phyloP scores from a whole-genome alignment of 768 basidiomycete species.

The Boletus speciosus region DNA sequence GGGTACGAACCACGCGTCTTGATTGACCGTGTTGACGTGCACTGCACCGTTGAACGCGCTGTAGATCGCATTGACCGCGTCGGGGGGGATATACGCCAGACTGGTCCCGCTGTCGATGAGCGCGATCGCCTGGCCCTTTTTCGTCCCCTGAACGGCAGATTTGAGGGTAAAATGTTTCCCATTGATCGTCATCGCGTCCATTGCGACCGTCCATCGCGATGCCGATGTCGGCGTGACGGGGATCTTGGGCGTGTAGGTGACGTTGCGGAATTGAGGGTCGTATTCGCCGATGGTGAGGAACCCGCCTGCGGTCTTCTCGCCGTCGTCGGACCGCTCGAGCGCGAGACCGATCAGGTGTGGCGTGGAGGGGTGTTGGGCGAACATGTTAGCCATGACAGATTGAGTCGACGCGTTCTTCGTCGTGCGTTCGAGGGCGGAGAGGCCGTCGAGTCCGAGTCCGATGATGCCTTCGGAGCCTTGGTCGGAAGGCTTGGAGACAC shows the following conservation, averaged over 20 bases:
- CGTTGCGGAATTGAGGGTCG: constrained; percentile 31
- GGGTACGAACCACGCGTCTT: constrained; percentile 38
- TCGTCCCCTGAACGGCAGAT: constrained; percentile 31
- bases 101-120: constrained; percentile 46
- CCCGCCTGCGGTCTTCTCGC: constrained; percentile 40
- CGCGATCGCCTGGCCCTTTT: constrained; percentile 32
- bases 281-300: constrained; percentile 43
- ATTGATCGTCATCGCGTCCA: constrained; percentile 38
- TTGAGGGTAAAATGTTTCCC: constrained; percentile 24
- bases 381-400: constrained; percentile 41
- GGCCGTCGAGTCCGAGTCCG: constrained; percentile 26
- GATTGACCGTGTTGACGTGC: constrained; percentile 25
- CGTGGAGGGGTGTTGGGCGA: constrained; percentile 30
- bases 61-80: constrained; percentile 38
- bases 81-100: constrained; percentile 32
- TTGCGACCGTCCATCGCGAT: constrained; percentile 41
- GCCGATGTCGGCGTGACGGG: constrained; percentile 33
- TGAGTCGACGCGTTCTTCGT: constrained; percentile 10
- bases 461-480: constrained; percentile 22
- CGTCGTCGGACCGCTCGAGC: constrained; percentile 39
- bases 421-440: constrained; percentile 22
- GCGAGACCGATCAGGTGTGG: constrained; percentile 43
- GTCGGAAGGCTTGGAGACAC: constrained; percentile 15
- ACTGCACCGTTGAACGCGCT: constrained; percentile 36
- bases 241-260: constrained; percentile 31